Evolutionary conservation across 768 basidiomycete genomes (phyloP), one percentile per base, ranked within the genome.

Genomic region (Leccinum barrowsii): DNA sequence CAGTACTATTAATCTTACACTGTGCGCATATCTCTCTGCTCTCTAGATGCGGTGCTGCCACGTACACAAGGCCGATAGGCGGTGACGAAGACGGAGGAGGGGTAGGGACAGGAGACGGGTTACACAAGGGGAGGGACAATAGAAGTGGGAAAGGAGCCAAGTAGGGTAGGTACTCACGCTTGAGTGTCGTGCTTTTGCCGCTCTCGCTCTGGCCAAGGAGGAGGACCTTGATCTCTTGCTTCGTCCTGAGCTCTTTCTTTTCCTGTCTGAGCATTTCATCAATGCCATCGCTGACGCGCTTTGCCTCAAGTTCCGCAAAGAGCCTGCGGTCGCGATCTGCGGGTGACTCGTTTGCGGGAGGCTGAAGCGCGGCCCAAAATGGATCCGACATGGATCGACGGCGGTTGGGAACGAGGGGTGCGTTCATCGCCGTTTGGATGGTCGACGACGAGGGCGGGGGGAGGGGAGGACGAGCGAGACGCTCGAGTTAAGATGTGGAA

Each of bases 201-300:
- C 89, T 91, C 79, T 92, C 90, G 60, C 90, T 92, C 80, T 93
- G 91, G 53, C 91, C 91, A 44, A 93, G 83, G 60, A 93, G 79
- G 55, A 93, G 77, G 54, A 93, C 83, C 68, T 86, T 87, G 72
- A 92, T 83, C 67, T 85, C 84, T 62, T 83, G 78, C 62, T 80
- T 84, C 40, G 73, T 70, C 71, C 80, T 85, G 74, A 80, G 85
- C 61, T 87, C 84, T 55, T 78, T 80, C 58, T 80, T 74, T 66
- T 92, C 90, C 63, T 78, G 76, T 58, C 82, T 81, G 68, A 94
- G 77, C 82, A 86, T 84, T 61, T 87, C 85, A 73, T 94, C 91
- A 66, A 94, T 94, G 21, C 77, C 76, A 65, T 92, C 86, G 75
- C 85, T 87, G 66, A 86, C 77, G 63, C 81, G 83, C 72, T 85